phyloP scores from a whole-genome alignment of 208 protist species.

The Trypanosoma caninum region DNA sequence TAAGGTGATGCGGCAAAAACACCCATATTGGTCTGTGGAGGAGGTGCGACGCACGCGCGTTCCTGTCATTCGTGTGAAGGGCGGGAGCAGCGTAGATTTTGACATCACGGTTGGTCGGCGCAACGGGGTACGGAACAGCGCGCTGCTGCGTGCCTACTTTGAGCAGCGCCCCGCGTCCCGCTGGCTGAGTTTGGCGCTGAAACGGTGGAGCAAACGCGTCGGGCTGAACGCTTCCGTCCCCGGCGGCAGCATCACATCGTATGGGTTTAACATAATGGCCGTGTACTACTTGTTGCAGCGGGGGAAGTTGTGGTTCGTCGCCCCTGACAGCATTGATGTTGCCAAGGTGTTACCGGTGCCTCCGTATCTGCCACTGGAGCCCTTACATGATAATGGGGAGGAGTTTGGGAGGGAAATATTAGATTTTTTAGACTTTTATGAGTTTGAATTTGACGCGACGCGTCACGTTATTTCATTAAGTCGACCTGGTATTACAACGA shows the following conservation, averaged over 20 bases:
- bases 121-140: slow-evolving; percentile 88
- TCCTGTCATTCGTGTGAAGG: slow-evolving; percentile 70
- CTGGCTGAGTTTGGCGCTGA: slow-evolving; percentile 74
- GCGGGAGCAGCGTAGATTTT: slow-evolving; percentile 41
- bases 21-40: slow-evolving; percentile 51
- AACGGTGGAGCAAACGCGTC: slow-evolving; percentile 80
- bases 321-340: slow-evolving; percentile 44
- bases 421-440: slow-evolving; percentile 81
- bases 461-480: slow-evolving; percentile 71
- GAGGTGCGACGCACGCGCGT: slow-evolving; percentile 82
- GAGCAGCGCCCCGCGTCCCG: slow-evolving; percentile 56
- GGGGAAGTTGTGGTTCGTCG: slow-evolving; percentile 48
- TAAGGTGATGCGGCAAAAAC: slow-evolving; percentile 23
- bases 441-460: slow-evolving; percentile 61
- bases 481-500: slow-evolving; percentile 46
- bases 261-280: slow-evolving; percentile 87
- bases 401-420: slow-evolving; percentile 59
- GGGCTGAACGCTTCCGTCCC: slow-evolving; percentile 67
- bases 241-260: slow-evolving; percentile 80
- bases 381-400: slow-evolving; percentile 18
- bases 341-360: slow-evolving; percentile 37
- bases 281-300: slow-evolving; percentile 79
- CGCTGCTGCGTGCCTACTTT: slow-evolving; percentile 71
- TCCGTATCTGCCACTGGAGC: slow-evolving; percentile 32
- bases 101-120: slow-evolving; percentile 77